phyloP scores from a whole-genome alignment of 2,329 filamentous ascomycete species.

The Cadophora luteo-olivacea region DNA sequence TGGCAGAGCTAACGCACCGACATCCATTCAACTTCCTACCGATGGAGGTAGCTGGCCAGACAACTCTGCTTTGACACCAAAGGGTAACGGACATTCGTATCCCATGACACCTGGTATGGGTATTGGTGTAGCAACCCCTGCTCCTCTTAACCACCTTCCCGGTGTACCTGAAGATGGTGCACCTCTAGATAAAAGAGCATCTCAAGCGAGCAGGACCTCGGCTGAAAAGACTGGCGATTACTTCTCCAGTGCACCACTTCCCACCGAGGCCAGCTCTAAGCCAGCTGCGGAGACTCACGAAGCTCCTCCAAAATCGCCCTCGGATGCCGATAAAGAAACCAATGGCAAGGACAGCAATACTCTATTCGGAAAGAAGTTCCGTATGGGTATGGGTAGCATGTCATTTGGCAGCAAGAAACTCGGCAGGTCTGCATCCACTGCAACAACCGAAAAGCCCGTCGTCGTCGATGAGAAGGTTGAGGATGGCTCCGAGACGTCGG shows the following conservation, averaged over 20 bases:
- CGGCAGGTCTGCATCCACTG: conserved; percentile 68
- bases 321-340: conserved; percentile 64
- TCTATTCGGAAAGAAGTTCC: conserved; percentile 84
- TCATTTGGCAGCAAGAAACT: conserved; percentile 87
- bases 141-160: conserved; percentile 48
- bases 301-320: conserved; percentile 55
- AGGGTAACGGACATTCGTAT: conserved; percentile 67
- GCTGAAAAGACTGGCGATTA: conserved; percentile 73
- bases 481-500: conserved; percentile 61
- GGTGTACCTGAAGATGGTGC: conserved; percentile 56
- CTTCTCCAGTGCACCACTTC: conserved; percentile 68
- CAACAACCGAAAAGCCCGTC: conserved; percentile 72
- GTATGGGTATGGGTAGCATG: conserved; percentile 56
- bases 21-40: conserved; percentile 64
- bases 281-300: conserved; percentile 50
- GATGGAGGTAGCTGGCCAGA: conserved; percentile 47
- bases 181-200: conserved; percentile 60
- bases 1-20: conserved; percentile 63
- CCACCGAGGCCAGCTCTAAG: conserved; percentile 53
- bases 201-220: conserved; percentile 65
- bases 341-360: conserved; percentile 65
- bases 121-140: conserved; percentile 80
- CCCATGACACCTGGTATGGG: conserved; percentile 76
- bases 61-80: conserved; percentile 60
- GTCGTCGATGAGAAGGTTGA: conserved; percentile 79